phyloP scores from a whole-genome alignment of 345 rosid species.

The Eucalyptus tenuipes region DNA sequence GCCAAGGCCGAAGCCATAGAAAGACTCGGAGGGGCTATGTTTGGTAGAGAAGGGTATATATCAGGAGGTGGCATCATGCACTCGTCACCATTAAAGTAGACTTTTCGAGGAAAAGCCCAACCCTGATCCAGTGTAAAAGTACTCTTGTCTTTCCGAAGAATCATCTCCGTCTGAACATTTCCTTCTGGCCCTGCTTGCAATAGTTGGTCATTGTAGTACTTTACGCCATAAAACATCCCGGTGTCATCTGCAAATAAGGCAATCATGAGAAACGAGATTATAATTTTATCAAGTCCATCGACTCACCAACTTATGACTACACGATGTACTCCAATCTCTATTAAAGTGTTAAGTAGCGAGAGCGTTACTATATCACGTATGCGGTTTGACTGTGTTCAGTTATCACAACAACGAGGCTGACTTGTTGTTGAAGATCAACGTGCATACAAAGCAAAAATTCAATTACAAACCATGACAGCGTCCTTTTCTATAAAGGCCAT shows the following conservation, averaged over 20 bases:
- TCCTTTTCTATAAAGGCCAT: background rate
- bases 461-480: background rate
- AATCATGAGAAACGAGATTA: background rate
- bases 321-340: background rate
- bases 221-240: conserved; percentile 23
- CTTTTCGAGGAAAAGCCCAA: conserved; percentile 24
- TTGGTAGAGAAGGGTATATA: conserved; percentile 13
- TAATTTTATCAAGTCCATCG: background rate
- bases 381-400: background rate
- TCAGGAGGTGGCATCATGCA: conserved; percentile 20
- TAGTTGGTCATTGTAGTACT: conserved; percentile 13
- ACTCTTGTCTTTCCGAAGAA: conserved; percentile 10
- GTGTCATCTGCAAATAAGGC: conserved; percentile 16
- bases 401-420: background rate
- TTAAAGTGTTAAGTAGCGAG: background rate
- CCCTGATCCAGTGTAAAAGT: conserved; percentile 16
- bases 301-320: background rate
- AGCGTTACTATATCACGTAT: background rate
- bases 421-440: background rate
- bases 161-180: conserved; percentile 23
- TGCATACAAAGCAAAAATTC: background rate
- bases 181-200: conserved; percentile 21
- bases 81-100: conserved; percentile 29
- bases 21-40: background rate
- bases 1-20: background rate